phyloP scores from a whole-genome alignment of 352 stramenopile species.

The Phytophthora hybrid region DNA sequence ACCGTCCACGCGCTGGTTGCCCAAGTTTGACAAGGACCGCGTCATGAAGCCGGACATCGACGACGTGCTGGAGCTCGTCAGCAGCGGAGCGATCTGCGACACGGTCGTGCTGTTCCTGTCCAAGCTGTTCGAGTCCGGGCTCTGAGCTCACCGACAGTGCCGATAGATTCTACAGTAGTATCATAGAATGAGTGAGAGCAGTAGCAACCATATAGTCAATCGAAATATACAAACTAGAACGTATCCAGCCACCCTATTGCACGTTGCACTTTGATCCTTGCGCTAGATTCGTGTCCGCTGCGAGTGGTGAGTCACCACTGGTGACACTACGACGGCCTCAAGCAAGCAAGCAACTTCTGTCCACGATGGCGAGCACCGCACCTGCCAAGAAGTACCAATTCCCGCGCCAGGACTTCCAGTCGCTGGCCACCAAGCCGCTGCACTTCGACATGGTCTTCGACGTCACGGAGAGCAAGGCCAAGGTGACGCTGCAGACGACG shows the following conservation, averaged over 20 bases:
- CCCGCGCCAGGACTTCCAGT: slow-evolving; percentile 69
- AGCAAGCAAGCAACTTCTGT: not conserved
- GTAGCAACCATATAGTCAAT: not conserved
- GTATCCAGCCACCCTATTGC: not conserved
- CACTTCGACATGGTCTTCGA: slow-evolving; percentile 89
- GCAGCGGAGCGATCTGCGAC: slow-evolving; percentile 71
- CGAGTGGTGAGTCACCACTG: too few relatives aligned
- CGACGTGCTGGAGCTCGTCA: slow-evolving; percentile 79
- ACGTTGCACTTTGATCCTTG: too few relatives aligned
- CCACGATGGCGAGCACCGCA: too few relatives aligned
- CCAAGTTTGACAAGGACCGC: slow-evolving; percentile 80
- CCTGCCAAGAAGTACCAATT: slow-evolving; percentile 75
- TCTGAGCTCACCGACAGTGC: slow-evolving; percentile 32
- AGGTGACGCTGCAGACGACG: slow-evolving; percentile 78
- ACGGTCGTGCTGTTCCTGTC: slow-evolving; percentile 65
- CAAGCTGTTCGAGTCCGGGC: slow-evolving; percentile 53
- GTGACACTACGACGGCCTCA: too few relatives aligned
- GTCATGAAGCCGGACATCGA: slow-evolving; percentile 93
- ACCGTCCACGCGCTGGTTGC: slow-evolving; percentile 83
- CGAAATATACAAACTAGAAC: not conserved
- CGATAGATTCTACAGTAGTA: not conserved
- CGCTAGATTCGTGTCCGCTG: too few relatives aligned
- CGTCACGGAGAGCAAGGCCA: slow-evolving; percentile 64
- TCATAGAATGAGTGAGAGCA: not conserved
- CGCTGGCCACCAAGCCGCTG: slow-evolving; percentile 69